A percentile compares a stretch with the other conserved stretches of the same genome.
Conservation (phyloP, 495 filamentous ascomycete species). For the Sphaerosporella brunnea region DNA sequence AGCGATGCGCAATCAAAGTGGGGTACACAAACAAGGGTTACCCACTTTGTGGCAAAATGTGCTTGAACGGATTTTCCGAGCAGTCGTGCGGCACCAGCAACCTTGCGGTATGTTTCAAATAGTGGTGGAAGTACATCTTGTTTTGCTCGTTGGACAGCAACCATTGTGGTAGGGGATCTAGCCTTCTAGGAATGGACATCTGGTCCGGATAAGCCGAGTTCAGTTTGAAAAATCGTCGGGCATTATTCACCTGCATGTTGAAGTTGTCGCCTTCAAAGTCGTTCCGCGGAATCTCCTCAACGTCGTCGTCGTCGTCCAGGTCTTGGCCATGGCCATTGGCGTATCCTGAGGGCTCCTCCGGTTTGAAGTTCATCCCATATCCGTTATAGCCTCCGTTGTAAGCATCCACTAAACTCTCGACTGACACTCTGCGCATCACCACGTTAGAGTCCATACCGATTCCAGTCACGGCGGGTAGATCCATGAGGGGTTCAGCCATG, state of each 20-base stretch:
- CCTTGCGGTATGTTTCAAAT: slow-evolving; percentile 51
- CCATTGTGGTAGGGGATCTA: slow-evolving; percentile 50
- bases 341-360: not conserved
- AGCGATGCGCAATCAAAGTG: slow-evolving; percentile 2
- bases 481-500: slow-evolving; percentile 16
- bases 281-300: slow-evolving; percentile 24
- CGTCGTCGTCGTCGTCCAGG: slow-evolving; percentile 25
- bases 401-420: slow-evolving; percentile 18
- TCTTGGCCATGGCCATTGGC: not conserved
- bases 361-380: not conserved
- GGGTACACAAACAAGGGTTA: slow-evolving; percentile 9
- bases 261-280: slow-evolving; percentile 15
- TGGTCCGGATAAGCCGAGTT: slow-evolving; percentile 27
- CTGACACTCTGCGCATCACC: slow-evolving; percentile 23
- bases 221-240: slow-evolving; percentile 30
- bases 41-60: slow-evolving; percentile 51
- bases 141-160: slow-evolving; percentile 61
- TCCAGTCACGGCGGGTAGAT: slow-evolving; percentile 15
- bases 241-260: slow-evolving; percentile 50
- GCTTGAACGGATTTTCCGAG: slow-evolving; percentile 48
- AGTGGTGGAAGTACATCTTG: slow-evolving; percentile 61
- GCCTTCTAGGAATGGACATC: slow-evolving; percentile 46
- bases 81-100: slow-evolving; percentile 58
- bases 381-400: slow-evolving; percentile 11
- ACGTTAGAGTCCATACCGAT: slow-evolving; percentile 18